These are phyloP conservation scores for Diaporthe ampelina DNA, from an alignment of 2,329 filamentous ascomycete genomes.

Conservation along the genomic window DNA sequence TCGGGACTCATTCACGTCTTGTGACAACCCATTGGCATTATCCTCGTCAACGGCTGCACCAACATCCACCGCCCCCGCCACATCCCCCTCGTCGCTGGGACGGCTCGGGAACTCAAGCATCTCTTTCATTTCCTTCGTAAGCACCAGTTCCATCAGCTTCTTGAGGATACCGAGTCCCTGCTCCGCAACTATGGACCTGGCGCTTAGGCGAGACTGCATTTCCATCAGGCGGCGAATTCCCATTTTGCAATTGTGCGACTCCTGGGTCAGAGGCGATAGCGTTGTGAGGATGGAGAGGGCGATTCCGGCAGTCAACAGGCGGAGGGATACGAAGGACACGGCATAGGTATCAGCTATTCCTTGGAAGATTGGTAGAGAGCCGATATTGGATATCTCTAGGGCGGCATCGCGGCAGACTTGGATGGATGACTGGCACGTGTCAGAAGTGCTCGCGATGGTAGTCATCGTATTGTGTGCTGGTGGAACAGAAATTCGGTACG, in stretches of 20 bases:
- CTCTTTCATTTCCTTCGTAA: constrained; percentile 40
- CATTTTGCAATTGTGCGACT: constrained; percentile 44
- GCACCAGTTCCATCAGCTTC: constrained; percentile 44
- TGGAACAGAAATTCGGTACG: neutral
- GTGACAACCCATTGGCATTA: no score
- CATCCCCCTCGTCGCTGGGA: neutral
- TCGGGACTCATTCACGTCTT: no score
- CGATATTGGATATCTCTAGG: constrained; percentile 44
- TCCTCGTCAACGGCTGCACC: neutral
- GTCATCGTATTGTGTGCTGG: neutral
- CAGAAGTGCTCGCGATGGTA: neutral
- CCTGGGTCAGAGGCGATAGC: constrained; percentile 43
- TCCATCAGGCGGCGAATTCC: constrained; percentile 46
- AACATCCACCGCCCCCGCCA: fast-evolving
- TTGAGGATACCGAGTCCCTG: constrained; percentile 45
- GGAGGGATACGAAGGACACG: constrained; percentile 45
- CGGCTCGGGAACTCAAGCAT: neutral
- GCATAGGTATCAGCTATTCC: constrained; percentile 46
- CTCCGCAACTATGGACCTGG: constrained; percentile 44
- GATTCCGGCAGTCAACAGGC: constrained; percentile 47
- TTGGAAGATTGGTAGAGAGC: constrained; percentile 36
- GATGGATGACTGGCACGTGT: constrained; percentile 30
- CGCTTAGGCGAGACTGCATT: constrained; percentile 44
- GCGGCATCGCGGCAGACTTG: constrained; percentile 45
- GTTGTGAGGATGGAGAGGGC: constrained; percentile 45